phyloP scores from a whole-genome alignment of 371 early-diverging fungal species.

The Mucor ambiguus region DNA sequence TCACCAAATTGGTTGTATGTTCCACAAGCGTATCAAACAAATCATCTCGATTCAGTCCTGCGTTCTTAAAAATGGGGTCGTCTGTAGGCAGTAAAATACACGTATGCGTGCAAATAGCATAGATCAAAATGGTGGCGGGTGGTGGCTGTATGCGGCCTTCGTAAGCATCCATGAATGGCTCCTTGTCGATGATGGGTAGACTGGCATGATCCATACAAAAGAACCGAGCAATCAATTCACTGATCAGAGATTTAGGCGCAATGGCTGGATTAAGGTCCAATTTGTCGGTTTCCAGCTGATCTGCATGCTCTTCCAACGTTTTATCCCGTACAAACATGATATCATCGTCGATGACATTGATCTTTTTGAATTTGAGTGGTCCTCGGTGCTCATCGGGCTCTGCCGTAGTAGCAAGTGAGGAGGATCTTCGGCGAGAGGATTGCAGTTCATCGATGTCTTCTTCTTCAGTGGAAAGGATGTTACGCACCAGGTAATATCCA shows the following conservation, averaged over 20 bases:
- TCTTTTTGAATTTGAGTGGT: slow-evolving; percentile 20
- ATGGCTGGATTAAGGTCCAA: slow-evolving; percentile 18
- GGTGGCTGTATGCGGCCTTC: slow-evolving; percentile 34
- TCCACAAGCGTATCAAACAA: slow-evolving; percentile 31
- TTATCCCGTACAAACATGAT: slow-evolving; percentile 27
- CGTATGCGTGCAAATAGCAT: slow-evolving; percentile 42
- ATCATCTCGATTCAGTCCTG: slow-evolving; percentile 29
- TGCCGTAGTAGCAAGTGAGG: not conserved
- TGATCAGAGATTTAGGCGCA: slow-evolving; percentile 32
- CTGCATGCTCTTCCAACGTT: slow-evolving; percentile 31
- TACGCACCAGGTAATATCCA: slow-evolving; percentile 26
- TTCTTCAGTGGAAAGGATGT: slow-evolving; percentile 21
- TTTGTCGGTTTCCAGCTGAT: slow-evolving; percentile 22
- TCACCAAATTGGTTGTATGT: slow-evolving; percentile 29
- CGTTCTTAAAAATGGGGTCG: slow-evolving; percentile 31
- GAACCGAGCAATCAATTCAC: slow-evolving; percentile 23
- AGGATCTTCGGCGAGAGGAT: not conserved
- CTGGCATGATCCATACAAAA: slow-evolving; percentile 14
- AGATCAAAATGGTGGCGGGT: slow-evolving; percentile 38
- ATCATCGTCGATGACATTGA: slow-evolving; percentile 40
- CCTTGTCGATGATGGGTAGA: slow-evolving; percentile 38
- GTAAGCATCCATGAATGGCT: slow-evolving; percentile 36
- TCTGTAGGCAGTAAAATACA: slow-evolving; percentile 30
- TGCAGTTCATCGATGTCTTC: slow-evolving; percentile 8
- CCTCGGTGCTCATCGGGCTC: slow-evolving; percentile 1